Evolutionary conservation across 768 basidiomycete species (phyloP).

Genomic region (Boletus rubropictus): DNA sequence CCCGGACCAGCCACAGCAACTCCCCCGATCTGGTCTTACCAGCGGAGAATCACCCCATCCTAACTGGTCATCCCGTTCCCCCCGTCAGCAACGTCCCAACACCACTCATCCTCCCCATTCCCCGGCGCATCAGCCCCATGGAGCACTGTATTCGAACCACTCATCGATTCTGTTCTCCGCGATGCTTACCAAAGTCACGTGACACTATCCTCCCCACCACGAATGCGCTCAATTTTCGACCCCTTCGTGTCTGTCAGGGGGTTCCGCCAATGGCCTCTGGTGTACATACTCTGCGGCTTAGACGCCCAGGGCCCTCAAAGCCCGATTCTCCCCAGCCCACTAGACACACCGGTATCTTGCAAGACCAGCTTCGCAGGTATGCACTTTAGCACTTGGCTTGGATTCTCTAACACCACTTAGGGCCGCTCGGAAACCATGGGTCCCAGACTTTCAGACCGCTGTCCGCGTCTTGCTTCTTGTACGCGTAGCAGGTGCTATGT

Average conservation of each 20-base stretch:
- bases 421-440: conserved; percentile 73
- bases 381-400: conserved; percentile 6
- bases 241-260: not conserved
- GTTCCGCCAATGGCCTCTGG: conserved; percentile 38
- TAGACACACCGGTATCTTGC: conserved; percentile 66
- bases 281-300: conserved; percentile 45
- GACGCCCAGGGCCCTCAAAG: conserved; percentile 36
- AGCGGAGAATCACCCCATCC: conserved; percentile 22
- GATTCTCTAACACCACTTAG: conserved; percentile 31
- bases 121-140: not conserved
- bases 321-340: conserved; percentile 25
- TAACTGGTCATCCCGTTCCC: conserved; percentile 16
- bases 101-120: not conserved
- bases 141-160: not conserved
- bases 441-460: conserved; percentile 78
- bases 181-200: conserved; percentile 10
- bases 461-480: conserved; percentile 78
- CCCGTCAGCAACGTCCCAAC: not conserved
- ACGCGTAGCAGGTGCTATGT: conserved; percentile 85
- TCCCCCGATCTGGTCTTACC: conserved; percentile 28
- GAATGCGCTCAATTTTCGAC: not conserved
- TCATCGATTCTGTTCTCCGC: not conserved
- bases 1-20: conserved; percentile 23
- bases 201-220: not conserved
- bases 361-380: conserved; percentile 74